Conservation (phyloP, 2,329 filamentous ascomycete genomes). For the Teratosphaeria zuluensis region DNA sequence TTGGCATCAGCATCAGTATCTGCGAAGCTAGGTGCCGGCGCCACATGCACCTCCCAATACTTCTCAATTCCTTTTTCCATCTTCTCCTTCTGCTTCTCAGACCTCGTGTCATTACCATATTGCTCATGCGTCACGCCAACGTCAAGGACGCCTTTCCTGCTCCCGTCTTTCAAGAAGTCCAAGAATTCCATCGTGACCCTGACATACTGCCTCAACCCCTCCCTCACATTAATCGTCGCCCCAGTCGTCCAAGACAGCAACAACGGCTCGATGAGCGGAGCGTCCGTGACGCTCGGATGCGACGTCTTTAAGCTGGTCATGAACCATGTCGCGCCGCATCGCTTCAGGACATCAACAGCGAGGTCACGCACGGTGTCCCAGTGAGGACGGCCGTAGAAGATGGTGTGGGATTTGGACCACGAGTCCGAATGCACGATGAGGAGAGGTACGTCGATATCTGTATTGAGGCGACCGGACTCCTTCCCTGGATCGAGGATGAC, state of each 20-base stretch:
- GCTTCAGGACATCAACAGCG: conserved; percentile 36
- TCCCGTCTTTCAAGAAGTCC: conserved; percentile 34
- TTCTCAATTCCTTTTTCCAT: conserved; percentile 19
- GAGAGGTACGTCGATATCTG: conserved; percentile 48
- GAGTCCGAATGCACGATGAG: conserved; percentile 55
- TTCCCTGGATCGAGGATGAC: conserved; percentile 60
- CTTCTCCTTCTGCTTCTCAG: conserved; percentile 16
- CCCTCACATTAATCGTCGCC: conserved; percentile 45
- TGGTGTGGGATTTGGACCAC: conserved; percentile 47
- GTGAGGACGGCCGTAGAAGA: conserved; percentile 56
- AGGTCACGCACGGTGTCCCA: conserved; percentile 54
- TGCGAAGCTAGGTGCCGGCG: conserved; percentile 15
- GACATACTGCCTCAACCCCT: conserved; percentile 52
- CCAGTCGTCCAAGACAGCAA: conserved; percentile 54
- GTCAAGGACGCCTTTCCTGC: conserved; percentile 39
- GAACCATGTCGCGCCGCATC: conserved; percentile 37
- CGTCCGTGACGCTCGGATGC: conserved; percentile 58
- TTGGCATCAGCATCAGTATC: neutral
- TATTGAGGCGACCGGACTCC: conserved; percentile 51
- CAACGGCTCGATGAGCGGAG: conserved; percentile 53
- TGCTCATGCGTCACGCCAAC: conserved; percentile 39
- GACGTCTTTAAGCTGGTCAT: conserved; percentile 32
- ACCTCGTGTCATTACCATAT: conserved; percentile 23
- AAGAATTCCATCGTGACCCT: conserved; percentile 50
- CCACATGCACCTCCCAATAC: conserved; percentile 36